A percentile compares a stretch with the other conserved stretches of the same genome.
Evolutionary conservation across 495 filamentous ascomycete genomes (phyloP).

Genomic region (Hypoxylon cercidicola): DNA sequence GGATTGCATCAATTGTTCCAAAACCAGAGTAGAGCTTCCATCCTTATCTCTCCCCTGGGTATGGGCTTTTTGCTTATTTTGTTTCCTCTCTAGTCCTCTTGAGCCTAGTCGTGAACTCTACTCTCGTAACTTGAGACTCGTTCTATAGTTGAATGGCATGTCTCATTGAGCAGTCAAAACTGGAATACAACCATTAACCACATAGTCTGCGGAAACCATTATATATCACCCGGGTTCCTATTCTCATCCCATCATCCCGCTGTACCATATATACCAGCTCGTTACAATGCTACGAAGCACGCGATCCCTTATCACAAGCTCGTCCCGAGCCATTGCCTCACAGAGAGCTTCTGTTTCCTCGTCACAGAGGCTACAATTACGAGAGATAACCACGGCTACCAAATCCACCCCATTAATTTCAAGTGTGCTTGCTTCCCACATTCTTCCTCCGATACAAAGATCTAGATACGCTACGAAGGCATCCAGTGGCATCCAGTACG

Average conservation of each 20-base stretch:
- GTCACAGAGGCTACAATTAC: conserved; percentile 8
- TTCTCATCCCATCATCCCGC: background rate
- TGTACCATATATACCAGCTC: background rate
- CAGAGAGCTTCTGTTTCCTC: conserved; percentile 19
- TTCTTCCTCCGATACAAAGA: conserved; percentile 34
- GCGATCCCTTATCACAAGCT: conserved; percentile 45
- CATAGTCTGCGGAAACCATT: background rate
- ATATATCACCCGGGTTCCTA: background rate
- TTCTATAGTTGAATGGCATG: background rate
- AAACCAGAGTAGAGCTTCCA: background rate
- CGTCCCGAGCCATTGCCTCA: conserved; percentile 35
- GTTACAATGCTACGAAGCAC: conserved; percentile 52
- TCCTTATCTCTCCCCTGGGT: conserved; percentile 1
- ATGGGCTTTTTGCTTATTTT: background rate
- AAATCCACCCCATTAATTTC: background rate
- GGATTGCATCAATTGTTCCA: conserved; percentile 31
- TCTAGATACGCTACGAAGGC: conserved; percentile 44
- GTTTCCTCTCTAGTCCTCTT: background rate
- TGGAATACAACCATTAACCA: background rate
- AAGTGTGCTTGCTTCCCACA: conserved; percentile 16
- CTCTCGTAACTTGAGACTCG: background rate
- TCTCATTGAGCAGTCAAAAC: conserved; percentile 3
- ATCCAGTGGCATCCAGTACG: conserved; percentile 47
- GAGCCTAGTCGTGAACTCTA: background rate
- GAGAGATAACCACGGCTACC: conserved; percentile 3